These are phyloP conservation scores for Beauveria australis DNA, from an alignment of 2,329 filamentous ascomycete species.

Conservation along the genomic window DNA sequence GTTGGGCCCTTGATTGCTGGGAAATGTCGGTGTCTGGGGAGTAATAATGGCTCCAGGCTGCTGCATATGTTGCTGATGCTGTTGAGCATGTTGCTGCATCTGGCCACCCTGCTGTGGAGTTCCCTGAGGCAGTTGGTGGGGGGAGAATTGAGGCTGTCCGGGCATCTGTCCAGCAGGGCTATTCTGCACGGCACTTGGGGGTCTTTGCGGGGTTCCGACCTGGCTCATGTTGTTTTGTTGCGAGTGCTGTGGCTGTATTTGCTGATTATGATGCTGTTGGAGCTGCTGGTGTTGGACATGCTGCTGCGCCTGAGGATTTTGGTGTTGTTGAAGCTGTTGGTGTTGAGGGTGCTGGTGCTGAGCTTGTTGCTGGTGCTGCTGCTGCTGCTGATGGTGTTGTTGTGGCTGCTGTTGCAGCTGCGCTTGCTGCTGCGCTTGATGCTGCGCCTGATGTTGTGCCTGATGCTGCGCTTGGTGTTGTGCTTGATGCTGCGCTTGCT, in stretches of 20 bases:
- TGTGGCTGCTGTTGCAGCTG: constrained; percentile 22
- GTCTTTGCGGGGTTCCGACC: constrained; percentile 17
- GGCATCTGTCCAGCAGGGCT: constrained; percentile 18
- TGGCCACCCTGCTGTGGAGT: constrained; percentile 16
- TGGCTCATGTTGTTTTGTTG: constrained; percentile 17
- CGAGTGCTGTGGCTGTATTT: constrained; percentile 8
- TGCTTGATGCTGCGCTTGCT: too few species aligned
- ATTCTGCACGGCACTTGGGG: constrained; percentile 17
- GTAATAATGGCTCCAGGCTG: constrained; percentile 34
- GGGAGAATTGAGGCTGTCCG: constrained; percentile 22
- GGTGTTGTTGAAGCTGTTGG: constrained; percentile 22
- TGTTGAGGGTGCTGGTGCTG: constrained; percentile 17
- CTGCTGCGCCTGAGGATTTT: constrained; percentile 23
- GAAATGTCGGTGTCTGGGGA: constrained; percentile 51
- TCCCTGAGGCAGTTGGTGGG: constrained; percentile 20
- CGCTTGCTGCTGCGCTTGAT: constrained; percentile 18
- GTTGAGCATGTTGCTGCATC: constrained; percentile 25
- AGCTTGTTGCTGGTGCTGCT: constrained; percentile 24
- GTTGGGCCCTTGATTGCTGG: constrained; percentile 32
- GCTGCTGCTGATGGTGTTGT: constrained; percentile 29
- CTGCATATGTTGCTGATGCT: constrained; percentile 26
- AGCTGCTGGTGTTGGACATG: constrained; percentile 19
- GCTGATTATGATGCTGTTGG: constrained; percentile 18
- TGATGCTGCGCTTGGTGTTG: too few species aligned
- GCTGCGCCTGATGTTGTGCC: constrained; percentile 17